phyloP scores from a whole-genome alignment of 1,139 yeast genomes.

The Yamadazyma buinensis region DNA sequence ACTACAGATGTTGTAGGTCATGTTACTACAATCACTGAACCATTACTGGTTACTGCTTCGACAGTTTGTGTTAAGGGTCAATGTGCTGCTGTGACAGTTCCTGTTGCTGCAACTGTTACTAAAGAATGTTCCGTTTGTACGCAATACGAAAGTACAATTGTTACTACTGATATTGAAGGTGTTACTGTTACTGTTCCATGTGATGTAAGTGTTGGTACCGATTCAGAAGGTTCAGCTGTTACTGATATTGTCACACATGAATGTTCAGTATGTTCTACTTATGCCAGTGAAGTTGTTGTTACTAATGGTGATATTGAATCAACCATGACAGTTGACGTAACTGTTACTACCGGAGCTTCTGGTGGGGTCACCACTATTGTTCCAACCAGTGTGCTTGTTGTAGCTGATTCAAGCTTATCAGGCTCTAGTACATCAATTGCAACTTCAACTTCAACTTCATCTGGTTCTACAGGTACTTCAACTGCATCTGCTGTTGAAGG shows the following conservation, averaged over 20 bases:
- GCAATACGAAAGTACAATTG: slow-evolving; percentile 1
- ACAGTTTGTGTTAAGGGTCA: slow-evolving; percentile 4
- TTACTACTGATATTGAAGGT: slow-evolving; percentile 1
- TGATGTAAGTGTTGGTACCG: slow-evolving; percentile 15
- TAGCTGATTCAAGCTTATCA: too few relatives aligned
- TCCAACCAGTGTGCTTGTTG: neutral
- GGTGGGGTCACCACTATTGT: slow-evolving; percentile 1
- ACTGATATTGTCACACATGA: neutral
- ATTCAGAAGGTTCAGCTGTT: slow-evolving; percentile 2
- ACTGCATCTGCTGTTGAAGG: neutral
- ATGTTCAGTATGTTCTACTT: neutral
- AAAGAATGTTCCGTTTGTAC: slow-evolving; percentile 3
- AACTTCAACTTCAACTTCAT: neutral
- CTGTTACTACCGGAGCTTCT: slow-evolving; percentile 1
- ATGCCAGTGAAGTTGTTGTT: neutral
- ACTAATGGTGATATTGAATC: neutral
- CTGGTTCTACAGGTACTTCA: neutral
- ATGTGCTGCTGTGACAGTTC: slow-evolving; percentile 5
- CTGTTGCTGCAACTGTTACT: slow-evolving; percentile 16
- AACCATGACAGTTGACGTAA: slow-evolving; percentile 1
- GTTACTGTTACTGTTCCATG: slow-evolving; percentile 4
- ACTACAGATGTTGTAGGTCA: slow-evolving; percentile 2
- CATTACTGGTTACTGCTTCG: slow-evolving; percentile 1
- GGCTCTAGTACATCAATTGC: too few relatives aligned
- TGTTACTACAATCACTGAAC: neutral